Percentiles rank a stretch among this genome's conserved stretches.
Evolutionary conservation across 495 filamentous ascomycete species (phyloP).

Genomic region (Aspergillus homomorphus): DNA sequence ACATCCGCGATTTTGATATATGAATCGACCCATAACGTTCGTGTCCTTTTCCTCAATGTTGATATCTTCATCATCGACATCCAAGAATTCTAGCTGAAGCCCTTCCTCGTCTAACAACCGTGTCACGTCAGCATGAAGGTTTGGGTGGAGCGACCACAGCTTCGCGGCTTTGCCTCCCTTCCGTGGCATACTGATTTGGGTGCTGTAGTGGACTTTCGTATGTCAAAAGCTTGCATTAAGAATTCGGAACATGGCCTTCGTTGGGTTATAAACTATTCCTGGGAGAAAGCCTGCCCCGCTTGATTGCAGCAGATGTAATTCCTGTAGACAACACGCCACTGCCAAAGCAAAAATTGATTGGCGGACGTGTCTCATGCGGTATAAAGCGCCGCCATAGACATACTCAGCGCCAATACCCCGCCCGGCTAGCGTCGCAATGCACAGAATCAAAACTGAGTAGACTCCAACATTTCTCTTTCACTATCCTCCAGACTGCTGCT

Average conservation of each 20-base stretch:
- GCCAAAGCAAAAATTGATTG: slow-evolving; percentile 16
- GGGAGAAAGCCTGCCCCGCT: slow-evolving; percentile 14
- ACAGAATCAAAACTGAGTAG: slow-evolving; percentile 5
- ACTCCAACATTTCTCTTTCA: slow-evolving; percentile 2
- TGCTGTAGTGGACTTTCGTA: slow-evolving; percentile 9
- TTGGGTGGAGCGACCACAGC: slow-evolving; percentile 13
- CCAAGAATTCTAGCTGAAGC: slow-evolving; percentile 6
- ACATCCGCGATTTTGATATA: slow-evolving; percentile 10
- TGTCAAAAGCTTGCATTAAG: slow-evolving; percentile 10
- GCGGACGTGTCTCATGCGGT: slow-evolving; percentile 13
- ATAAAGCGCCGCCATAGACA: slow-evolving; percentile 1
- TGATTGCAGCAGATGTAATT: slow-evolving; percentile 14
- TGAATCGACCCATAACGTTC: slow-evolving; percentile 10
- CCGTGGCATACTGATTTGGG: slow-evolving; percentile 15
- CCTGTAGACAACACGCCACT: slow-evolving; percentile 14
- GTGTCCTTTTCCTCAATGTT: slow-evolving; percentile 9
- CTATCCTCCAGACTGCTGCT: slow-evolving; percentile 2
- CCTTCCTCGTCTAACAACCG: slow-evolving; percentile 11
- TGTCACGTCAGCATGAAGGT: slow-evolving; percentile 13
- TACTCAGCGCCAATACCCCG: slow-evolving; percentile 1
- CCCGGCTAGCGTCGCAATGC: background rate
- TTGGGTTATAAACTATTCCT: slow-evolving; percentile 11
- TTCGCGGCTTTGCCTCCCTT: slow-evolving; percentile 11
- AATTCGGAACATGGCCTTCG: slow-evolving; percentile 14
- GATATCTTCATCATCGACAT: slow-evolving; percentile 5